phyloP scores from a whole-genome alignment of 2,329 filamentous ascomycete species.

The Thielaviopsis punctulata region DNA sequence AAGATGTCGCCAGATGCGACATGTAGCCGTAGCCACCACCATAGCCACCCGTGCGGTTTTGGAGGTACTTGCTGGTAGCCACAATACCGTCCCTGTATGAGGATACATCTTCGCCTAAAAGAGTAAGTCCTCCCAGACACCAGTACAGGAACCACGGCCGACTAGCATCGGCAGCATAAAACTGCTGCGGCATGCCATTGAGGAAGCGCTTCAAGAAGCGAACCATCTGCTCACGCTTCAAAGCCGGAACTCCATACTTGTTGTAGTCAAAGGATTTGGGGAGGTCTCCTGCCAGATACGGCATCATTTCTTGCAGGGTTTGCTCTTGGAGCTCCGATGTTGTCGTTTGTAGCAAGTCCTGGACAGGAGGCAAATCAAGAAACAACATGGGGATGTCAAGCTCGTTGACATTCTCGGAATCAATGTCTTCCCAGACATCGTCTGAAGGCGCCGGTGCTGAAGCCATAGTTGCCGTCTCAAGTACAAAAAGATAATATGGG shows the following conservation, averaged over 20 bases:
- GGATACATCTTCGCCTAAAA: conserved; percentile 57
- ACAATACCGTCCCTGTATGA: conserved; percentile 53
- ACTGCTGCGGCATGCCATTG: conserved; percentile 47
- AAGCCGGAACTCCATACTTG: conserved; percentile 51
- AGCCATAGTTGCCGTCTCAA: not conserved
- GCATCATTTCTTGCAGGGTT: conserved; percentile 51
- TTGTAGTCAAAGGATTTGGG: conserved; percentile 41
- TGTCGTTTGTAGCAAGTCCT: conserved; percentile 47
- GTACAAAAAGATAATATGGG: no score
- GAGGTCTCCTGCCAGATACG: conserved; percentile 36
- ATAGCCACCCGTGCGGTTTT: conserved; percentile 72
- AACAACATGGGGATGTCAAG: conserved; percentile 36
- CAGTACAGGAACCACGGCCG: conserved; percentile 93
- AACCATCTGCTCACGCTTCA: conserved; percentile 48
- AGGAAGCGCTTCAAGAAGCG: conserved; percentile 44
- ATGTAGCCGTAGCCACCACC: conserved; percentile 84
- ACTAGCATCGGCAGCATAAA: conserved; percentile 65
- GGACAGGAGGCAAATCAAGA: conserved; percentile 40
- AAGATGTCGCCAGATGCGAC: conserved; percentile 77
- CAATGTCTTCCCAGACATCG: conserved; percentile 11
- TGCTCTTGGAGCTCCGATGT: conserved; percentile 52
- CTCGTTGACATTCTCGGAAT: not conserved
- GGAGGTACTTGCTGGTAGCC: conserved; percentile 61
- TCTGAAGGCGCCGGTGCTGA: not conserved
- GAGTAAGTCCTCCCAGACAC: conserved; percentile 57